Conservation (phyloP, 2,329 filamentous ascomycete species). For the Penicillium sp. region DNA sequence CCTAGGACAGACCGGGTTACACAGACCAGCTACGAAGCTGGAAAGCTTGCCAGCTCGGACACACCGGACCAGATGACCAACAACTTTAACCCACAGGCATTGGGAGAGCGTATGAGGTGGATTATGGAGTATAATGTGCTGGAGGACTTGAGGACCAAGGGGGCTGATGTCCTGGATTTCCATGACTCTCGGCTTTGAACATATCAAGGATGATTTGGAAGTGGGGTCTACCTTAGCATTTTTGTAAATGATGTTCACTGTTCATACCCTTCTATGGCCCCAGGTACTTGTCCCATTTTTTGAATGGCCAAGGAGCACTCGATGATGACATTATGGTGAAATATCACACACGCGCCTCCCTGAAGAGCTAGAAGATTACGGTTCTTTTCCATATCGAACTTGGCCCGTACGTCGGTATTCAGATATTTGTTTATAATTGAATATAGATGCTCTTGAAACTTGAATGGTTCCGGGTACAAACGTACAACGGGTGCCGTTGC, state of each 20-base stretch:
- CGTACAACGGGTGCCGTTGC: not conserved
- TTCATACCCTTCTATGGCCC: not conserved
- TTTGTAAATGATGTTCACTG: conserved; percentile 1
- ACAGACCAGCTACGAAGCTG: conserved; percentile 36
- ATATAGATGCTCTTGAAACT: too few species aligned
- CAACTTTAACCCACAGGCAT: conserved; percentile 27
- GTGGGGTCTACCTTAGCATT: not conserved
- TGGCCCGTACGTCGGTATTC: not conserved
- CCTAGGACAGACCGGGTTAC: conserved; percentile 38
- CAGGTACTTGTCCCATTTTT: not conserved
- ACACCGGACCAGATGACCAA: conserved; percentile 28
- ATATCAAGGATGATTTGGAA: not conserved
- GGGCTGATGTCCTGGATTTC: conserved; percentile 21
- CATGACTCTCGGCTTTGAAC: conserved; percentile 14
- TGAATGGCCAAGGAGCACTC: not conserved
- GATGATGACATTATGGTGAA: not conserved
- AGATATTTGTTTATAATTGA: not conserved
- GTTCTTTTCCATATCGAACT: not conserved
- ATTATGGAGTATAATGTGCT: conserved; percentile 39
- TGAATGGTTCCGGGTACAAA: not conserved
- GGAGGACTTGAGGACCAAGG: conserved; percentile 26
- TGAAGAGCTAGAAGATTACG: too few species aligned
- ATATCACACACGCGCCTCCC: too few species aligned
- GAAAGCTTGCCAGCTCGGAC: conserved; percentile 36
- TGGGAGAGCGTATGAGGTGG: conserved; percentile 37